These are phyloP conservation scores for Rhododendron williamsianum DNA, from an alignment of 148 eudicot genomes.

Conservation along the genomic window DNA sequence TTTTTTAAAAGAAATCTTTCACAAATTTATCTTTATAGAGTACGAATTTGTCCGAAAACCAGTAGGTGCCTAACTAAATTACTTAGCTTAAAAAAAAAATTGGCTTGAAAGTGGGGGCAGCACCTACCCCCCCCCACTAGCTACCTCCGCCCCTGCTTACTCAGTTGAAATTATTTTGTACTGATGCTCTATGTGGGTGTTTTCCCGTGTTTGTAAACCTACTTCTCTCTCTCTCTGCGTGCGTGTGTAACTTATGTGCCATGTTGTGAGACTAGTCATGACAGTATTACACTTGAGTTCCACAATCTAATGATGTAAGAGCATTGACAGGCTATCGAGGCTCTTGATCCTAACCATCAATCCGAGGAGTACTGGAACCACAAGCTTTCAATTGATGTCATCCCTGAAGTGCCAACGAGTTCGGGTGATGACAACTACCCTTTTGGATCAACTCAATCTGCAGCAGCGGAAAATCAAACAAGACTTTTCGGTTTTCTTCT, in stretches of 20 bases:
- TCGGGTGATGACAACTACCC: not conserved
- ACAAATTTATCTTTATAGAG: too few species aligned
- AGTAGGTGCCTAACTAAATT: too few species aligned
- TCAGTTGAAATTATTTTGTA: not conserved
- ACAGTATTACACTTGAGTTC: not conserved
- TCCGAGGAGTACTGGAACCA: slow-evolving; percentile 47
- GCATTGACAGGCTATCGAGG: slow-evolving; percentile 43
- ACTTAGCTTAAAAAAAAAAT: too few species aligned
- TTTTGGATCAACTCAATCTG: slow-evolving; percentile 7
- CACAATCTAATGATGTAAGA: not conserved
- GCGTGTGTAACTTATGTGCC: not conserved
- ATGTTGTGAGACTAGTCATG: not conserved
- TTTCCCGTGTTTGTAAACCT: not conserved
- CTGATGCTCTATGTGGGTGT: not conserved
- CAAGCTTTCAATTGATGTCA: slow-evolving; percentile 10
- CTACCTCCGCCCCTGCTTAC: not conserved
- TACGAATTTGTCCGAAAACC: too few species aligned
- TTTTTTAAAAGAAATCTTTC: too few species aligned
- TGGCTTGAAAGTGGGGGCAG: too few species aligned
- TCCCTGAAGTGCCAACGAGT: not conserved
- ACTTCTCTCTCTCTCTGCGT: not conserved
- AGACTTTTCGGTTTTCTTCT: slow-evolving; percentile 8
- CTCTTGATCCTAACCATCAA: slow-evolving; percentile 39
- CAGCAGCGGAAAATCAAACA: slow-evolving; percentile 2
- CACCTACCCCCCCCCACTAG: too few species aligned